Evolutionary conservation across 2,329 filamentous ascomycete genomes (phyloP), one percentile per base, ranked within the genome.

Genomic region (Fusarium albosuccineum): DNA sequence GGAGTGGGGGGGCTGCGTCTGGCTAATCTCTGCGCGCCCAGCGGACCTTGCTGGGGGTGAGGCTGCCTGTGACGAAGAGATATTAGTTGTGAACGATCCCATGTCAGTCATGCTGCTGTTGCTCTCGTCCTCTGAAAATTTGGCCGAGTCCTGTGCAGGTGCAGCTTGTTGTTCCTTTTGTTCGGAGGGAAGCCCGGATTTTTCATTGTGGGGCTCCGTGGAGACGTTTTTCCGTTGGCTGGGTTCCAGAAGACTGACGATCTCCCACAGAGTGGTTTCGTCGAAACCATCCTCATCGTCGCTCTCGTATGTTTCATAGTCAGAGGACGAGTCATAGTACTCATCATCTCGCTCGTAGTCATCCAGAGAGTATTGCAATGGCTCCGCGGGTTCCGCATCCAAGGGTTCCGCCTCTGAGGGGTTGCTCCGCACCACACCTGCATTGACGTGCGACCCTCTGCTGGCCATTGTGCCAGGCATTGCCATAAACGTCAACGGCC

Each of bases 231-330:
- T 88, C 76, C 49, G 61, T 49, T 83, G 75, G 57, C 84, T 82
- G 3, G 83, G 80, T 73, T 85, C 83, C 10, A 90, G 78, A 40
- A 90, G 79, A 62, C 80, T 87, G 60, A 87, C 87, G 76, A 90
- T 90, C 72, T 90, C 87, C 85, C 86, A 89, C 27, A 90, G 77
- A 1, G 86, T 89, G 9, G 79, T 84, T 76, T 90, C 87, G 62
- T 89, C 87, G 65, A 89, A 89, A 22, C 82, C 83, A 51, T 86
- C 85, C 37, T 83, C 85, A 45, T 80, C 82, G 41, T 78, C 78
- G 22, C 74, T 72, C n/a, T 68, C 57, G 52, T 70, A 69, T 34
- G 56, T 69, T 54, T 73, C 68, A 60, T 66, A 61, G 39, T 71
- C 66, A 22, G 62, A 64, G 11, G 60, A 66, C 50, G 66, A 71